Evolutionary conservation across 2,329 filamentous ascomycete genomes (phyloP).

Genomic region (Gnomoniopsis smithogilvyi): DNA sequence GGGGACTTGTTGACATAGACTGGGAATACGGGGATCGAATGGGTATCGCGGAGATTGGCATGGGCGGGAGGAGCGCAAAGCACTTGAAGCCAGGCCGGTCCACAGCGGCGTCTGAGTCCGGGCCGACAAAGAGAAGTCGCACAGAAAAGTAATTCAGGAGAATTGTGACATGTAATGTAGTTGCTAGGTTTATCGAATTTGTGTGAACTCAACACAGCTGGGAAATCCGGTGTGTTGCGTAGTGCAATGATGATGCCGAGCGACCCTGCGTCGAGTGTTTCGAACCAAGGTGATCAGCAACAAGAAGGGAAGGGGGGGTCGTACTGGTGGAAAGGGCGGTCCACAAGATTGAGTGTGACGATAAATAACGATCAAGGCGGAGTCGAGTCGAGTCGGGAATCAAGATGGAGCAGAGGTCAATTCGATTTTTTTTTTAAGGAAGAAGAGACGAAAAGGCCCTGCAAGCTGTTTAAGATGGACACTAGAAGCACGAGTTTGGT

Average conservation of each 20-base stretch:
- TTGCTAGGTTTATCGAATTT: neutral
- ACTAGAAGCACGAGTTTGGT: slow-evolving; percentile 5
- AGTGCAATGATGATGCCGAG: neutral
- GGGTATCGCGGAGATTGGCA: slow-evolving; percentile 13
- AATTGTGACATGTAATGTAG: neutral
- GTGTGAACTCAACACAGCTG: neutral
- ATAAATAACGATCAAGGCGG: neutral
- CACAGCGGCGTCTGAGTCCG: neutral
- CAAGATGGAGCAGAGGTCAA: neutral
- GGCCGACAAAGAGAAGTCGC: neutral
- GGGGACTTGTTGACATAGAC: slow-evolving; percentile 11
- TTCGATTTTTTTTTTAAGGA: neutral
- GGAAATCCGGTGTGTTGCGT: neutral
- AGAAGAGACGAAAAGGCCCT: neutral
- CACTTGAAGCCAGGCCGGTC: slow-evolving; percentile 1
- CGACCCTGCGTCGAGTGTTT: slow-evolving; percentile 4
- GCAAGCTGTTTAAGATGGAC: neutral
- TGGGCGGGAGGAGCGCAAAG: neutral
- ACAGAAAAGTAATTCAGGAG: neutral
- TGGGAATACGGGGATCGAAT: slow-evolving; percentile 14
- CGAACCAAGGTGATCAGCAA: neutral
- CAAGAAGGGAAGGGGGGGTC: neutral
- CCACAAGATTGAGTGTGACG: neutral
- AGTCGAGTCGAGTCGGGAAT: neutral
- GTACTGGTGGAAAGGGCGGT: neutral